phyloP scores from a whole-genome alignment of 345 rosid genomes.

The Eucalyptus guilfoylei region DNA sequence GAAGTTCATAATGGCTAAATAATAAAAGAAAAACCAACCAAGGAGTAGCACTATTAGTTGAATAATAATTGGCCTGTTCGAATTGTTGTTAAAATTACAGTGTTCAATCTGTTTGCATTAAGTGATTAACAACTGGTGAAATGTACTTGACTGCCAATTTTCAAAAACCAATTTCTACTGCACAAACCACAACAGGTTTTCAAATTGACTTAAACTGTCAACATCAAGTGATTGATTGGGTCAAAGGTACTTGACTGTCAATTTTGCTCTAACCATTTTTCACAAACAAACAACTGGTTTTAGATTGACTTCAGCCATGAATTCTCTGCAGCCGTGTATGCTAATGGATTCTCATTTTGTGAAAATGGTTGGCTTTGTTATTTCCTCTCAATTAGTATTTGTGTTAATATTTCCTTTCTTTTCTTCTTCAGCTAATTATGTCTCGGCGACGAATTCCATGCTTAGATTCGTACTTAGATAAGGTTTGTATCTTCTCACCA shows the following conservation, averaged over 20 bases:
- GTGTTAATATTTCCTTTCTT: neutral
- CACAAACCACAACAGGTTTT: neutral
- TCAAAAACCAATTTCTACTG: neutral
- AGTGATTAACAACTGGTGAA: neutral
- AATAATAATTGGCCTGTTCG: neutral
- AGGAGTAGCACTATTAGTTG: neutral
- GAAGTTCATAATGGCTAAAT: neutral
- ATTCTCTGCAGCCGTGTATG: neutral
- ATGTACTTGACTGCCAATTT: neutral
- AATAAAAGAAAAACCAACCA: neutral
- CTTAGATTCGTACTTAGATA: constrained; percentile 95
- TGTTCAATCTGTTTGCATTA: neutral
- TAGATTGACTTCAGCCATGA: neutral
- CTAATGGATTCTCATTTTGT: neutral
- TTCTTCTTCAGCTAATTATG: constrained; percentile 65
- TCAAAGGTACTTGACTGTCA: neutral
- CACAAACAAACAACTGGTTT: neutral
- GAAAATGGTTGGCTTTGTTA: neutral
- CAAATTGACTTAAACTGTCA: neutral
- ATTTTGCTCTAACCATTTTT: neutral
- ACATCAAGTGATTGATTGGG: neutral
- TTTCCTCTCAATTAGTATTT: neutral
- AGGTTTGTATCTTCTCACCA: constrained; percentile 31
- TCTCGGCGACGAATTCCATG: constrained; percentile 92
- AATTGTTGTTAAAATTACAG: neutral